phyloP scores from a whole-genome alignment of 345 rosid species.

The Corchorus olitorius region DNA sequence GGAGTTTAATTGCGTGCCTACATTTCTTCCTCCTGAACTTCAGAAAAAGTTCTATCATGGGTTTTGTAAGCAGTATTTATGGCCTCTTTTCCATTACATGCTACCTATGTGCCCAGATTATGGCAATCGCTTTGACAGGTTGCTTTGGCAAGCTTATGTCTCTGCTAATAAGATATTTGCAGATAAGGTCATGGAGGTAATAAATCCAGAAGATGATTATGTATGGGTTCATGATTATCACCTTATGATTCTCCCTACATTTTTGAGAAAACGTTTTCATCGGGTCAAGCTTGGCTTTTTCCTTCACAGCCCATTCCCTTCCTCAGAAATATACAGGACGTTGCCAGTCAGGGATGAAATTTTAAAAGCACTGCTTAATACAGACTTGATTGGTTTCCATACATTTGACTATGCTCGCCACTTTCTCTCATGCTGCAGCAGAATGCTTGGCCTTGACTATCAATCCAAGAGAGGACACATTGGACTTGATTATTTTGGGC shows the following conservation, averaged over 20 bases:
- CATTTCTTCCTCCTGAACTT: constrained; percentile 45
- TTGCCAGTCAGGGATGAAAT: constrained; percentile 50
- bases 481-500: constrained; percentile 48
- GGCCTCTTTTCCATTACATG: constrained; percentile 54
- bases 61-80: constrained; percentile 48
- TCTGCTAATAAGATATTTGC: constrained; percentile 43
- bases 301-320: constrained; percentile 53
- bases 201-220: constrained; percentile 44
- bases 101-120: constrained; percentile 40
- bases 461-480: constrained; percentile 49
- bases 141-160: constrained; percentile 47
- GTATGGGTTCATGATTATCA: constrained; percentile 57
- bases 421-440: constrained; percentile 54
- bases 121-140: constrained; percentile 40
- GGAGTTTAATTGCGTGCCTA: constrained; percentile 44
- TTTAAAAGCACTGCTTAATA: constrained; percentile 42
- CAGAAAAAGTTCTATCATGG: constrained; percentile 41
- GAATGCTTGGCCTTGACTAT: constrained; percentile 52
- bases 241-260: constrained; percentile 47
- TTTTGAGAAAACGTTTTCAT: constrained; percentile 43
- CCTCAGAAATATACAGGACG: constrained; percentile 47
- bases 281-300: constrained; percentile 48
- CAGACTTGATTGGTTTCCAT: constrained; percentile 51
- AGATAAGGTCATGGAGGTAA: constrained; percentile 42
- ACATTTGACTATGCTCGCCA: constrained; percentile 54